Base-by-base conservation (phyloP, 1,284 basidiomycete genomes). In the Fistulina hepatica region DNA sequence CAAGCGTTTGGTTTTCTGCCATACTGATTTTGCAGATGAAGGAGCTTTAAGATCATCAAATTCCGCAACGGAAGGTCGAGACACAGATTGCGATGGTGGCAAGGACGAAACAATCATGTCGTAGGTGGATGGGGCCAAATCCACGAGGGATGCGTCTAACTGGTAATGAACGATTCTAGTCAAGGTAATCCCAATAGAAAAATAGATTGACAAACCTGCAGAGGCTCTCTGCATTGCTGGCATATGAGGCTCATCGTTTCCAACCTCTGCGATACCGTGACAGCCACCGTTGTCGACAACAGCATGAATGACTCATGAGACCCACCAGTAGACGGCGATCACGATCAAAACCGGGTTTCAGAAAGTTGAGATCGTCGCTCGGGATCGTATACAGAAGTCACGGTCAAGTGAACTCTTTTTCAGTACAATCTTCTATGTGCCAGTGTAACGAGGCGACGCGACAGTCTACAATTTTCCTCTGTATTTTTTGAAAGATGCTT, bases 161-260 rank as follows among this genome's bases (percentile, higher is more conserved):
- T 90, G 48, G 40, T 51, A 36, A 53, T 55, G 46, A n/a, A n/a
- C n/a, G n/a, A n/a, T n/a, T n/a, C n/a, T n/a, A n/a, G 47, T 48
- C 22, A 25, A 21, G 21, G 39, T 34, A 30, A 24, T 34, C 19
- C 40, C 33, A 41, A 35, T 30, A 21, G 34, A n/a, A 28, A 26
- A 21, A 26, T 15, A 24, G 13, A 13, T 23, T 39, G 17, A 55
- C 57, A 49, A 57, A 81, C 80, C 69, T 83, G 79, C 20, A 93
- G 63, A 6, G 84, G 83, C 55, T 92, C 81, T 57, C 85, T 85
- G 66, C 83, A 89, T 61, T 89, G 84, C 54, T 86, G 84, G 52
- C 83, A 89, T 31, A 83, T 67, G 47, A 74, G 69, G 43, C 57
- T 74, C 76, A 79, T 81, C 34, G 44, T 47, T 36, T n/a, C n/a